A percentile compares a stretch with the other conserved stretches of the same genome.
Conservation (phyloP, 208 protist species). For the Trypanosoma melophagium region DNA sequence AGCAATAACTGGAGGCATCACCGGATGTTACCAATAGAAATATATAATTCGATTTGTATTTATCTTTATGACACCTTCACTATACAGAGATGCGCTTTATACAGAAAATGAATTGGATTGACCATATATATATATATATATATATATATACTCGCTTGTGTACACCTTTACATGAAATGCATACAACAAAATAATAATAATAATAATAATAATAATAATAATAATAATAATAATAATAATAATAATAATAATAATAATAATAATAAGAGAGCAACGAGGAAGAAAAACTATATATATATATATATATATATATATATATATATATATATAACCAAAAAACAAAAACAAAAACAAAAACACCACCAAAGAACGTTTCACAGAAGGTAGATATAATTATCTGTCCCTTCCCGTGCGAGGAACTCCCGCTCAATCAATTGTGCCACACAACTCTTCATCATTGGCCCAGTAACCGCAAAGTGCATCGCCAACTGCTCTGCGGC, state of each 20-base stretch:
- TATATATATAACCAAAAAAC: slow-evolving; percentile 14
- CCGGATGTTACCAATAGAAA: no score
- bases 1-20: no score
- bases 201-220: background rate
- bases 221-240: background rate
- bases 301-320: background rate
- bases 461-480: slow-evolving; percentile 32
- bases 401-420: slow-evolving; percentile 45
- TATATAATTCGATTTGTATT: no score
- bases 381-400: slow-evolving; percentile 48
- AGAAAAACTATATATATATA: background rate
- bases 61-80: no score
- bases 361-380: no score
- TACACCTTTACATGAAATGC: no score
- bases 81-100: no score
- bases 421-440: slow-evolving; percentile 57
- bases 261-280: background rate
- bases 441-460: slow-evolving; percentile 56
- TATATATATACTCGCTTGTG: no score
- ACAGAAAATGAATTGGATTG: no score
- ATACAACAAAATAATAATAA: no score
- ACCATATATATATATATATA: slow-evolving; percentile 6
- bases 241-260: background rate
- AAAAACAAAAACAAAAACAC: slow-evolving; percentile 18
- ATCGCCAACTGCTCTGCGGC: slow-evolving; percentile 28